These are phyloP conservation scores for Ustilago hordei DNA, from an alignment of 1,284 basidiomycete species.

Conservation along the genomic window DNA sequence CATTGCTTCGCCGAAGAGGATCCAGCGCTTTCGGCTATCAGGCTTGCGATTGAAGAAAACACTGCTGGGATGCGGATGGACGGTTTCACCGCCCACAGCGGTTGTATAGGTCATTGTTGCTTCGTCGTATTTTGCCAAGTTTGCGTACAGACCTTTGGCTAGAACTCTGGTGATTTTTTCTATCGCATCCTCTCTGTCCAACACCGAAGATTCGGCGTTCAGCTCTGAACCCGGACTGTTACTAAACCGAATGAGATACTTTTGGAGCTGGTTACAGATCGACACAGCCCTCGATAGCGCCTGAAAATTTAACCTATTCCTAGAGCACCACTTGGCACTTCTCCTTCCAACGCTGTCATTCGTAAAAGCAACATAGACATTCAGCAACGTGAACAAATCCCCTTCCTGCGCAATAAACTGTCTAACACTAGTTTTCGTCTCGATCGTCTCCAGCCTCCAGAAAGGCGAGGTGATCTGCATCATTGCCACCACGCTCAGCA, in stretches of 20 bases:
- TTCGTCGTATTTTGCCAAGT: conserved; percentile 75
- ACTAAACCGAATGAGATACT: conserved; percentile 86
- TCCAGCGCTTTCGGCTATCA: conserved; percentile 78
- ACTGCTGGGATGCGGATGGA: conserved; percentile 92
- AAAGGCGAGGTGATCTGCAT: conserved; percentile 74
- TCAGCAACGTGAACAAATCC: conserved; percentile 89
- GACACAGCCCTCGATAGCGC: conserved; percentile 90
- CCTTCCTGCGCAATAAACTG: conserved; percentile 98
- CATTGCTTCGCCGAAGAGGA: conserved; percentile 89
- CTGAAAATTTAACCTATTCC: conserved; percentile 90
- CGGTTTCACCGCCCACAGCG: conserved; percentile 76
- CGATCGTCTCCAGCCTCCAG: conserved; percentile 73
- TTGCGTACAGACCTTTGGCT: conserved; percentile 91
- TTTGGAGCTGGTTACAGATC: conserved; percentile 90
- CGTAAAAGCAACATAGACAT: conserved; percentile 93
- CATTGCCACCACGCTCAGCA: conserved; percentile 95
- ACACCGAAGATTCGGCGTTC: conserved; percentile 72
- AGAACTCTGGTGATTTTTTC: conserved; percentile 81
- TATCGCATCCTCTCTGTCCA: conserved; percentile 73
- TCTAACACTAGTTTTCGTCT: conserved; percentile 87
- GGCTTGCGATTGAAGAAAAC: conserved; percentile 93
- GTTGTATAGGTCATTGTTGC: conserved; percentile 78
- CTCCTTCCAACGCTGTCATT: conserved; percentile 76
- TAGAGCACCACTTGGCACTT: conserved; percentile 87
- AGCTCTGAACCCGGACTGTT: conserved; percentile 39